Evolutionary conservation across 192 early-diverging fungal genomes (phyloP), one percentile per base, ranked within the genome.

Genomic region (Entophlyctis helioformis): DNA sequence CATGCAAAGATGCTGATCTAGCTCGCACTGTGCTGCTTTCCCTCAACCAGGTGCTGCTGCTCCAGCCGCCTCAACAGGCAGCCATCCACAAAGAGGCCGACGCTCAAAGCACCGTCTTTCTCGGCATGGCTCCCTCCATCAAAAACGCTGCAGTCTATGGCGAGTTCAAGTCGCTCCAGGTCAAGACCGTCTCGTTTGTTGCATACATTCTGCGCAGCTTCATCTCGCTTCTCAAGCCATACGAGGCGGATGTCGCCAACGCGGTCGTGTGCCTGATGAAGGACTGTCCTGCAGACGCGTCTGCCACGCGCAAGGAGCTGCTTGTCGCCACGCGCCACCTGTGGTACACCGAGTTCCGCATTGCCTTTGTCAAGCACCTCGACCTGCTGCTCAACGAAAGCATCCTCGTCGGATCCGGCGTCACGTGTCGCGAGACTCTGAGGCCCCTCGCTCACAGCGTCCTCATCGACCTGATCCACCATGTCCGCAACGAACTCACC

Each of bases 111-210:
- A 81, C 75, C 23, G 64, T 84, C 0, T 89, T 88, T 64, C 74
- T 85, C 19, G 89, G 89, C 6, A 80, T 89, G 20, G 74, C 76
- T 44, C 77, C 86, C 3, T 64, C 64, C 13, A 85, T 91, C 36
- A 76, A 60, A 24, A 83, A 90, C 54, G 59, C 72, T 18, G 66
- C 62, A n/a, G 75, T 76, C 3, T 87, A 89, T 43, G 65, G 62
- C 16, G 96, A 99, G 31, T 83, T 96, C 48, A 95, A 93, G 26
- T 80, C 86, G 8, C 82, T 96, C 18, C 96, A 99, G 72, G 87
- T 93, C 32, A 99, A 99, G 74, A 99, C 96, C 21, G 82, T 96
- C 61, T 94, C 92, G 7, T 99, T 97, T 53, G 61, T 99, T 42
- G 93, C 94, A 2, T 97, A 93, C 64, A 88, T 96, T 50, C 68